Base-by-base conservation (phyloP, 2,329 filamentous ascomycete species). In the Fusarium sp. region DNA sequence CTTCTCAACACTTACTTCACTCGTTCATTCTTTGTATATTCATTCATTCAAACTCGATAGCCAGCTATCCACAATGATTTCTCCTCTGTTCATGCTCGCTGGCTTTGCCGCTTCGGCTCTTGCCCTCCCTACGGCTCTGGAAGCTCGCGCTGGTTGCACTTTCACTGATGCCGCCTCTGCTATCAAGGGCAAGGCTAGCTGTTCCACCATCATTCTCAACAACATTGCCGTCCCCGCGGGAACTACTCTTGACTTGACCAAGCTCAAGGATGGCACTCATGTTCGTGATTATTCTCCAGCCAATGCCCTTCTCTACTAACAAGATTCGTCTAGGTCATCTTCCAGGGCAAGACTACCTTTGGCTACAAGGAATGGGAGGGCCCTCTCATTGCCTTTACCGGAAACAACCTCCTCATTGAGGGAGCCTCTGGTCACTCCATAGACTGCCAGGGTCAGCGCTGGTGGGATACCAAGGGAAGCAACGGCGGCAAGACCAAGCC, bases 261-360 rank as follows among this genome's bases (percentile, higher is more conserved):
- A 83, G 23, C 84, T 91, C 43, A 84, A 84, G 2, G 78, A 81
- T 20, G 87, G 87, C 71, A 90, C 89, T 65, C 16, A 85, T 81
- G 77, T 76, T 41, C 32, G 71, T 56, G 27, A 52, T 6, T 14
- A 3, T 9, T 5, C 25, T 9, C 25, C 5, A 50, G 16, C 45
- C 8, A 27, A 27, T 18, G 5, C 25, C 1, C 4, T 5, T 27
- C 7, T 0, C 10, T 5, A 0, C 37, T 68, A 59, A 72, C 39
- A 30, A 0, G 9, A 39, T 7, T 10, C 9, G 18, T 35, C 20
- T 10, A 75, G 73, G 73, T 93, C 71, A 89, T 88, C 75, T 93
- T 93, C 81, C 81, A 89, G 67, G 92, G 92, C 50, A 89, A 85
- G 16, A 93, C 92, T n/a, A 90, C 88, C 64, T 94, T 92, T 77